Conservation (phyloP, 2,329 filamentous ascomycete genomes). For the Venturia effusa region DNA sequence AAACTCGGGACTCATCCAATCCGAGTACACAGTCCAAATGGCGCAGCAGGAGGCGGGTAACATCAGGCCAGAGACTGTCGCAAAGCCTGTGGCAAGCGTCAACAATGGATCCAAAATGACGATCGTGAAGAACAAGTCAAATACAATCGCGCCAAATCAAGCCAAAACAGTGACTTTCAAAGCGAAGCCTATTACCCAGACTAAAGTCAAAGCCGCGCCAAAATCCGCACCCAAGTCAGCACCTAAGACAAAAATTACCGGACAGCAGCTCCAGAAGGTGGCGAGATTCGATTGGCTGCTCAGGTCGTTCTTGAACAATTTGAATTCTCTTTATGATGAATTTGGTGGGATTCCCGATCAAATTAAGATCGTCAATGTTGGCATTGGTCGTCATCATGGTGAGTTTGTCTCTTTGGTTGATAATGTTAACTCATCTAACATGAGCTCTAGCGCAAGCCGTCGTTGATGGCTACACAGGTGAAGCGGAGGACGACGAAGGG, state of each 20-base stretch:
- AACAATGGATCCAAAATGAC: background rate
- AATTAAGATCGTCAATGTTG: background rate
- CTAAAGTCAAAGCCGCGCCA: background rate
- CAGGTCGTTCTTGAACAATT: background rate
- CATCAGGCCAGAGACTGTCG: background rate
- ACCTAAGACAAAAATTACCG: background rate
- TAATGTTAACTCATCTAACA: background rate
- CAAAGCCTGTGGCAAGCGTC: background rate
- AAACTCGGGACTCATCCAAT: background rate
- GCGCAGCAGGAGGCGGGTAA: background rate
- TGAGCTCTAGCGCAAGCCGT: background rate
- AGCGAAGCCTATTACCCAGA: background rate
- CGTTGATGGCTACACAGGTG: background rate
- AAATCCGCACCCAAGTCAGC: background rate
- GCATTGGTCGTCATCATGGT: background rate
- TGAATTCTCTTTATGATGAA: background rate
- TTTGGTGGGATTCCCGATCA: conserved; percentile 3
- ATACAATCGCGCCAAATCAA: background rate
- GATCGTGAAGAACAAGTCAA: background rate
- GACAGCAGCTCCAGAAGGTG: background rate
- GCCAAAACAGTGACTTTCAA: background rate
- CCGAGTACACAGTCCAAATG: background rate
- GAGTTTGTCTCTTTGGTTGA: background rate
- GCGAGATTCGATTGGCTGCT: background rate
- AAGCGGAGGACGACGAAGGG: background rate